These are phyloP conservation scores for Pichia cabralensis DNA, from an alignment of 805 yeast genomes.

Conservation along the genomic window DNA sequence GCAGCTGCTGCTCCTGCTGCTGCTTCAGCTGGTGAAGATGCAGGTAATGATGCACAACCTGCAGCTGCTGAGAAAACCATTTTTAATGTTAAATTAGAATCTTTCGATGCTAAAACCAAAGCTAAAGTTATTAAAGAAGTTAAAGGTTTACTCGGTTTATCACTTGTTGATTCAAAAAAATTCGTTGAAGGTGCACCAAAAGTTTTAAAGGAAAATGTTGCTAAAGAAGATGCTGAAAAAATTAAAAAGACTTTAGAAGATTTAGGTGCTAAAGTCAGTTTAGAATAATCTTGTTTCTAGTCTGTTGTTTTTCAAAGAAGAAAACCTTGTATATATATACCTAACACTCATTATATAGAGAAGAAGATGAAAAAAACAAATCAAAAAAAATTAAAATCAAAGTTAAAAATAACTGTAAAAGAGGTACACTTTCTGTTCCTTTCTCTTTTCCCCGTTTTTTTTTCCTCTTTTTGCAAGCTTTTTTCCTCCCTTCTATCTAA, in stretches of 20 bases:
- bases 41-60: constrained; percentile 60
- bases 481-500: no score
- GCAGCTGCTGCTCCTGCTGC: constrained; percentile 52
- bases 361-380: no score
- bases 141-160: constrained; percentile 80
- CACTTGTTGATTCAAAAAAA: constrained; percentile 94
- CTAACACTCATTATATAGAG: no score
- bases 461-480: no score
- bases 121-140: constrained; percentile 98
- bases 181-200: constrained; percentile 98
- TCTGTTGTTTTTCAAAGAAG: no score
- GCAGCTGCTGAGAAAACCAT: constrained; percentile 91
- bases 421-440: no score
- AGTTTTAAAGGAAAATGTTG: constrained; percentile 85
- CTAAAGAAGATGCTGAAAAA: constrained; percentile 96
- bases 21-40: constrained; percentile 59
- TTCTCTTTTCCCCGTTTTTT: no score
- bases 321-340: no score
- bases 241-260: constrained; percentile 87
- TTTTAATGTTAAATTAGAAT: constrained; percentile 83
- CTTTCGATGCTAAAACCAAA: constrained; percentile 89
- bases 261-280: constrained; percentile 83
- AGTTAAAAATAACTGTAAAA: no score
- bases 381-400: no score
- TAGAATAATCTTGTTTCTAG: constrained; percentile 81